Evolutionary conservation across 192 early-diverging fungal genomes (phyloP).

Genomic region (Coemansia sp.): DNA sequence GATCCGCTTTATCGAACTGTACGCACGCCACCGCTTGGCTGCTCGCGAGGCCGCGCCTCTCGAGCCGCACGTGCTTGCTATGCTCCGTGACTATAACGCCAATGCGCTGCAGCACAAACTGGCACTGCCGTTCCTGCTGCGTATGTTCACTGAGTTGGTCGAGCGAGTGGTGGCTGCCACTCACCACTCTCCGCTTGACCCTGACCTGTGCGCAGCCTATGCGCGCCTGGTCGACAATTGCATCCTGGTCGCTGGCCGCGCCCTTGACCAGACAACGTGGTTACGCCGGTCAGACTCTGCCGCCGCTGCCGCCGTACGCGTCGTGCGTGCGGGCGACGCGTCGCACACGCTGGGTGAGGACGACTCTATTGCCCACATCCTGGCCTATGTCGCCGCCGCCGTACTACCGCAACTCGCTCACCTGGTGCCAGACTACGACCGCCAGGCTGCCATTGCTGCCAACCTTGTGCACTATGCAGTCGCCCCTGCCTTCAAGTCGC

Average conservation of each 20-base stretch:
- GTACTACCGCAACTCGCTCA: conserved; percentile 69
- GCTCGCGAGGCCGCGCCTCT: conserved; percentile 24
- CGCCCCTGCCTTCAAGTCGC: conserved; percentile 63
- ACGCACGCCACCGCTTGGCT: conserved; percentile 21
- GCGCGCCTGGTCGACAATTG: conserved; percentile 65
- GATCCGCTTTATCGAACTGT: conserved; percentile 39
- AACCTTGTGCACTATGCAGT: conserved; percentile 85
- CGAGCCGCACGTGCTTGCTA: conserved; percentile 22
- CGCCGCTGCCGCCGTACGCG: background rate
- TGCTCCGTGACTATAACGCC: conserved; percentile 32
- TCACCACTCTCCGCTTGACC: too few species aligned
- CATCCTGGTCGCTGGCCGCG: conserved; percentile 69
- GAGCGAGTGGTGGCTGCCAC: conserved; percentile 25
- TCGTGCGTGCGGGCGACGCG: conserved; percentile 13
- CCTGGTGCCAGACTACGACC: conserved; percentile 74
- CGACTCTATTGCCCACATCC: conserved; percentile 64
- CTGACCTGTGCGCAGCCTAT: conserved; percentile 30
- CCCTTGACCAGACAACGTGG: conserved; percentile 64
- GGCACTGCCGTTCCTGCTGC: conserved; percentile 42
- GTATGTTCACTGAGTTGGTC: conserved; percentile 47
- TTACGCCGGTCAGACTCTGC: conserved; percentile 19
- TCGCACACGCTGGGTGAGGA: conserved; percentile 59
- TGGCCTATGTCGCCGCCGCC: conserved; percentile 19
- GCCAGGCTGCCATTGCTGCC: conserved; percentile 57
- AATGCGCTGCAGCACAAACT: conserved; percentile 27